These are phyloP conservation scores for Kazachstania viticola DNA, from an alignment of 805 yeast species.

Conservation along the genomic window DNA sequence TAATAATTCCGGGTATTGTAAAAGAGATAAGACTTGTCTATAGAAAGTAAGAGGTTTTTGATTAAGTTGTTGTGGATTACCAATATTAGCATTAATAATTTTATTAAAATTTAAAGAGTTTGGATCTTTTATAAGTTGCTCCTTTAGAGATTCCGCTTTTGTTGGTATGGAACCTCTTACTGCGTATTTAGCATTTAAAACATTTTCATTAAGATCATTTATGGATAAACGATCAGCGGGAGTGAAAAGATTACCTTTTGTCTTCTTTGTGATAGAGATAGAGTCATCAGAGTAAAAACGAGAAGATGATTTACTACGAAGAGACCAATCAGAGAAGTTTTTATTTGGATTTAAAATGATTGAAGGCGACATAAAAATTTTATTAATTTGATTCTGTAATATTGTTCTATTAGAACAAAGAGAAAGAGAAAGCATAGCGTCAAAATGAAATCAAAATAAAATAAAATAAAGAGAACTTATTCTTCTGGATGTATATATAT, in stretches of 20 bases:
- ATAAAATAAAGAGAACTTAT: too few relatives aligned
- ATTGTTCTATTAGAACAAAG: too few relatives aligned
- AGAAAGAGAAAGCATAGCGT: too few relatives aligned
- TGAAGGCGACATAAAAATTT: slow-evolving; percentile 2
- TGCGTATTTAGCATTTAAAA: slow-evolving; percentile 84
- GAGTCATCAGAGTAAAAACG: not conserved
- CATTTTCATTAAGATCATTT: slow-evolving; percentile 56
- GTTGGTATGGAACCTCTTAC: slow-evolving; percentile 93
- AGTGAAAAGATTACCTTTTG: slow-evolving; percentile 6
- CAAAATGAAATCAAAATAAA: too few relatives aligned
- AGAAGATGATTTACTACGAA: too few relatives aligned
- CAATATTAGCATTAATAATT: slow-evolving; percentile 86
- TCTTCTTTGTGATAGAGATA: not conserved
- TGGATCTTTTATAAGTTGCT: slow-evolving; percentile 41
- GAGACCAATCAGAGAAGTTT: not conserved
- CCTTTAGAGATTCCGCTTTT: slow-evolving; percentile 75
- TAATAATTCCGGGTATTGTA: slow-evolving; percentile 74
- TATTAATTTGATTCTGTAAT: too few relatives aligned
- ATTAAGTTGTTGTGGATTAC: slow-evolving; percentile 94
- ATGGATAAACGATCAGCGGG: slow-evolving; percentile 31
- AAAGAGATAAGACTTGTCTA: slow-evolving; percentile 74
- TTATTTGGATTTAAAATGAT: not conserved
- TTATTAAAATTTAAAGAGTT: slow-evolving; percentile 60
- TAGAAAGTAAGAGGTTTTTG: slow-evolving; percentile 93
- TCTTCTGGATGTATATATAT: too few relatives aligned